Evolutionary conservation across 2,329 filamentous ascomycete species (phyloP).

Genomic region (Cucurbitaria berberidis): DNA sequence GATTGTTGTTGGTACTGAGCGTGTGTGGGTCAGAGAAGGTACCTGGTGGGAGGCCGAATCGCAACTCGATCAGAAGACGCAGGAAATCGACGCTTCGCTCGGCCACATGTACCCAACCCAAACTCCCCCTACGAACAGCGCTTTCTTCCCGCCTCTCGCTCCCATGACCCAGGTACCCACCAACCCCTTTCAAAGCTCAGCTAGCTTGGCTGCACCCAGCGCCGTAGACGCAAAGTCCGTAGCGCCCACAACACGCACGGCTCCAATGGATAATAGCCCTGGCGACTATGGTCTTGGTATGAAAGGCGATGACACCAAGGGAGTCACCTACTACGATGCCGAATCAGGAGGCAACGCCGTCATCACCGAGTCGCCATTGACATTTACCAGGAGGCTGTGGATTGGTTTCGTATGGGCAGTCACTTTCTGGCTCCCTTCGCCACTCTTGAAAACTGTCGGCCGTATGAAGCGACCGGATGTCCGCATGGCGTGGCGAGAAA

Average conservation of each 20-base stretch:
- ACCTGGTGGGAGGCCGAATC: constrained; percentile 98
- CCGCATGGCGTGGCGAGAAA: constrained; percentile 96
- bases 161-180: constrained; percentile 70
- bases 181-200: constrained; percentile 68
- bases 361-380: constrained; percentile 72
- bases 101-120: constrained; percentile 70
- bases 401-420: constrained; percentile 80
- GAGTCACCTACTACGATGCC: constrained; percentile 71
- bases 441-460: constrained; percentile 77
- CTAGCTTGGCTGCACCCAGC: constrained; percentile 55
- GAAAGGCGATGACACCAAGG: constrained; percentile 74
- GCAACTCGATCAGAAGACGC: constrained; percentile 87
- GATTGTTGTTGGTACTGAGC: constrained; percentile 86
- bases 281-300: constrained; percentile 89
- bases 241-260: constrained; percentile 68
- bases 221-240: constrained; percentile 48
- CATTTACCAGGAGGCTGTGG: constrained; percentile 74
- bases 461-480: constrained; percentile 98
- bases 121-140: constrained; percentile 58
- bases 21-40: constrained; percentile 92
- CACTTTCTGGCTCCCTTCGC: constrained; percentile 95
- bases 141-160: constrained; percentile 69
- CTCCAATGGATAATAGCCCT: constrained; percentile 54
- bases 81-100: constrained; percentile 53
- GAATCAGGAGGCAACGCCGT: constrained; percentile 79